phyloP scores from a whole-genome alignment of 805 yeast genomes.

The Yamadazyma phyllophila region DNA sequence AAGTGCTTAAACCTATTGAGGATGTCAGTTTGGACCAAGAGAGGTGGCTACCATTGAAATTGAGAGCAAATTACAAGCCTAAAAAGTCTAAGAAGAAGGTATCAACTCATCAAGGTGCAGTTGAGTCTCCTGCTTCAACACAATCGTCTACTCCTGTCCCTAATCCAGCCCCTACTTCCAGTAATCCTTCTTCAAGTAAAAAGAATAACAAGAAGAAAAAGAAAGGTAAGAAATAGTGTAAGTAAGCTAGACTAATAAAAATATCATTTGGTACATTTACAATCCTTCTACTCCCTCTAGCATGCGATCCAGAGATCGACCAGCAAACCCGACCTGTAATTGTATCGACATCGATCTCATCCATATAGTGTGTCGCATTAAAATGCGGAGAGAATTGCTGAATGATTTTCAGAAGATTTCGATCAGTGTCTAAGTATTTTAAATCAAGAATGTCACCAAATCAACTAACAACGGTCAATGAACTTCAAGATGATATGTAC shows the following conservation, averaged over 20 bases:
- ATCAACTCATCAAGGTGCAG: slow-evolving; percentile 27
- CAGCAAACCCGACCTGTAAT: too few relatives aligned
- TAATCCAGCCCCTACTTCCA: slow-evolving; percentile 11
- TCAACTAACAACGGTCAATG: slow-evolving; percentile 11
- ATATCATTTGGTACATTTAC: too few relatives aligned
- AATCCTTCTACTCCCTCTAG: too few relatives aligned
- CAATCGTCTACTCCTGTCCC: slow-evolving; percentile 10
- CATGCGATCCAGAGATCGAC: too few relatives aligned
- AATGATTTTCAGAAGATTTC: slow-evolving; percentile 9
- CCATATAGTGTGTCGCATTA: not conserved
- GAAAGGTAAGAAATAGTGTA: slow-evolving; percentile 19
- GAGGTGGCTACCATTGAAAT: slow-evolving; percentile 89
- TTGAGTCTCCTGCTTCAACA: slow-evolving; percentile 15
- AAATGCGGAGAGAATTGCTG: slow-evolving; percentile 5
- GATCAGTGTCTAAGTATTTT: slow-evolving; percentile 7
- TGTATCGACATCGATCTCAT: too few relatives aligned
- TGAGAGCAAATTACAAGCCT: slow-evolving; percentile 79
- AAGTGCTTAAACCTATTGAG: slow-evolving; percentile 25
- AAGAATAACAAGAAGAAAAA: slow-evolving; percentile 22
- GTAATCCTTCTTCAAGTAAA: slow-evolving; percentile 4
- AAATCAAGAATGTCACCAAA: slow-evolving; percentile 17
- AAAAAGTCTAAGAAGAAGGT: slow-evolving; percentile 55
- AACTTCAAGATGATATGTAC: slow-evolving; percentile 25
- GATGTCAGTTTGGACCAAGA: slow-evolving; percentile 48
- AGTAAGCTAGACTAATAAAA: not conserved